phyloP scores from a whole-genome alignment of 2,329 filamentous ascomycete genomes.

The Paramyrothecium roridum region DNA sequence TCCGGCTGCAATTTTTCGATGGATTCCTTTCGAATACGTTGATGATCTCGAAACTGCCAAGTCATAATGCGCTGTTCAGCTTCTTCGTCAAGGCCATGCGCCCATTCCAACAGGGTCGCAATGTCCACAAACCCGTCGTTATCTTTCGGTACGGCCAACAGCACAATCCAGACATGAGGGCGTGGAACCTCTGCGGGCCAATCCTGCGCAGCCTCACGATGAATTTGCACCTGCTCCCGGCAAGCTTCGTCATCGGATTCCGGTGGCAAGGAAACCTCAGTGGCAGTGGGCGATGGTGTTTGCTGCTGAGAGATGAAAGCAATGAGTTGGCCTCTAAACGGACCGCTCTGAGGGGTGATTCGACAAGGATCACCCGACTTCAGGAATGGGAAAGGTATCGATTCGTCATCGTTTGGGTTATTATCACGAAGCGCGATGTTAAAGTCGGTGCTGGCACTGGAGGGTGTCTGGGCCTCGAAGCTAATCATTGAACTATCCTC shows the following conservation, averaged over 20 bases:
- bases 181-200: conserved; percentile 26
- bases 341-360: conserved; percentile 44
- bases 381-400: conserved; percentile 34
- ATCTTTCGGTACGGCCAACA: conserved; percentile 43
- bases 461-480: conserved; percentile 2
- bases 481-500: neutral
- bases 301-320: conserved; percentile 39
- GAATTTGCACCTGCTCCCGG: conserved; percentile 35
- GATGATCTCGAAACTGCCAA: conserved; percentile 33
- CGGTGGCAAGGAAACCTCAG: conserved; percentile 25
- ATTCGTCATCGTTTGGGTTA: conserved; percentile 23
- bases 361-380: conserved; percentile 38
- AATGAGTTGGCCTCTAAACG: conserved; percentile 46
- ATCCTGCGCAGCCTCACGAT: conserved; percentile 37
- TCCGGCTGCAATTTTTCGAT: neutral
- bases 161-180: conserved; percentile 46
- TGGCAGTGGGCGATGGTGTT: conserved; percentile 20
- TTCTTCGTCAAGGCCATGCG: conserved; percentile 48
- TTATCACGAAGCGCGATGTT: conserved; percentile 1
- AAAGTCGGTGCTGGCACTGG: conserved; percentile 6
- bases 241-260: conserved; percentile 35
- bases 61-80: conserved; percentile 42
- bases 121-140: conserved; percentile 35
- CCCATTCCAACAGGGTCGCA: conserved; percentile 48
- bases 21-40: neutral